A percentile compares a stretch with the other conserved stretches of the same genome.
Conservation (phyloP, 768 basidiomycete genomes). For the Strobilomyces dryophilus region DNA sequence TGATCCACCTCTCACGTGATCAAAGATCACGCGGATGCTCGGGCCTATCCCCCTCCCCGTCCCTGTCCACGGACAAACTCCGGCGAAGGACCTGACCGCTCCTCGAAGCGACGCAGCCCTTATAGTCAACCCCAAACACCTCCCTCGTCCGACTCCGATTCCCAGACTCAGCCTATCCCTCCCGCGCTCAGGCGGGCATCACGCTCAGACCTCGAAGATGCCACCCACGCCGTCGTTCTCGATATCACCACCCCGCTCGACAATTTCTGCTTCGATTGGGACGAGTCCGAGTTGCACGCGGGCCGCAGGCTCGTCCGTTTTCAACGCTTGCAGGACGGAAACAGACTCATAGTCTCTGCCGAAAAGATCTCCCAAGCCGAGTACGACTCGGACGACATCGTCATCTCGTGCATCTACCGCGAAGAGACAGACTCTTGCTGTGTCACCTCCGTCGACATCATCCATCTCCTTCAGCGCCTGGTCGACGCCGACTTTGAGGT, state of each 20-base stretch:
- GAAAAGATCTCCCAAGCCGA: slow-evolving; percentile 70
- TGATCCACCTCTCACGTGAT: slow-evolving; percentile 1
- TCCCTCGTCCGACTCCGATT: slow-evolving; percentile 39
- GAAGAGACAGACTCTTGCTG: slow-evolving; percentile 73
- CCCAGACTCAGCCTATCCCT: slow-evolving; percentile 1
- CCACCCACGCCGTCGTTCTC: slow-evolving; percentile 53
- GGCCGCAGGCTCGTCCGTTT: slow-evolving; percentile 88
- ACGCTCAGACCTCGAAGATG: slow-evolving; percentile 35
- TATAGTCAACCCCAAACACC: slow-evolving; percentile 38
- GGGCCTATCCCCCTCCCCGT: slow-evolving; percentile 13
- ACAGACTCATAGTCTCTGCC: slow-evolving; percentile 74
- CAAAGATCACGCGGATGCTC: slow-evolving; percentile 7
- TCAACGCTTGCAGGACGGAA: slow-evolving; percentile 70
- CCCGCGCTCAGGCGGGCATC: slow-evolving; percentile 22
- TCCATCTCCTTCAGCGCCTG: slow-evolving; percentile 81
- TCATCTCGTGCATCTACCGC: slow-evolving; percentile 93
- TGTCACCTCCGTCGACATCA: slow-evolving; percentile 94
- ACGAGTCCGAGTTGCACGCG: slow-evolving; percentile 56
- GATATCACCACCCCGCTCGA: slow-evolving; percentile 57
- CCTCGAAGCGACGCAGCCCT: slow-evolving; percentile 38
- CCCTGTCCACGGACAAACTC: slow-evolving; percentile 29
- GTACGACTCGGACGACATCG: slow-evolving; percentile 68
- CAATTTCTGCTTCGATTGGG: slow-evolving; percentile 54
- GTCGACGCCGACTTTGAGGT: slow-evolving; percentile 76
- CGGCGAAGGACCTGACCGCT: slow-evolving; percentile 15